phyloP scores from a whole-genome alignment of 495 filamentous ascomycete species.

The Penicillium fimorum region DNA sequence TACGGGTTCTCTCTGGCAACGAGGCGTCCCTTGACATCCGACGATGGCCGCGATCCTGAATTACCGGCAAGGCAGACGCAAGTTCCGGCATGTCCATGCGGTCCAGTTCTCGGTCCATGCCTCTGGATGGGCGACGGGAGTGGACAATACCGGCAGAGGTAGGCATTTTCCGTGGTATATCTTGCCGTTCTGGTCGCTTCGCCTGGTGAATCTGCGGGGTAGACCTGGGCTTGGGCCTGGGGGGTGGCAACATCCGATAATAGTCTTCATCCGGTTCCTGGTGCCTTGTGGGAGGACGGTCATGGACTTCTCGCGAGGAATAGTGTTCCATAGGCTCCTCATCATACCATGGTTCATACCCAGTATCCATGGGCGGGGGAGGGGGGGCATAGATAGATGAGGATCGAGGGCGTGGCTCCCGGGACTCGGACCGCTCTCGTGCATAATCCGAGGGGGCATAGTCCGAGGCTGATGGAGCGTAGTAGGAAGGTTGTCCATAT shows the following conservation, averaged over 20 bases:
- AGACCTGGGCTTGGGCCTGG: constrained; percentile 27
- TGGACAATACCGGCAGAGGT: constrained; percentile 16
- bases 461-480: constrained; percentile 27
- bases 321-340: constrained; percentile 29
- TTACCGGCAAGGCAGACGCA: constrained; percentile 29
- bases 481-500: constrained; percentile 28
- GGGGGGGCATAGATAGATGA: constrained; percentile 36
- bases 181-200: constrained; percentile 22
- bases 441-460: constrained; percentile 25
- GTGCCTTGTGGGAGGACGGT: constrained; percentile 12
- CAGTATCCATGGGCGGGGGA: constrained; percentile 29
- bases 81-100: constrained; percentile 36
- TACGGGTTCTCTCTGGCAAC: constrained; percentile 37
- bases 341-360: constrained; percentile 27
- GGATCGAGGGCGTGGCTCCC: constrained; percentile 35
- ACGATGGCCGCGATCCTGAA: constrained; percentile 26
- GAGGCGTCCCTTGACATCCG: constrained; percentile 31
- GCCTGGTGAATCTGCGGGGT: constrained; percentile 39
- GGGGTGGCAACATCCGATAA: constrained; percentile 37
- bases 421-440: constrained; percentile 36
- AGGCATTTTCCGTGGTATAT: constrained; percentile 17
- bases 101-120: constrained; percentile 8
- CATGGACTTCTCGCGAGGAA: constrained; percentile 28
- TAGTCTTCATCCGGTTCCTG: constrained; percentile 43
- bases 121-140: constrained; percentile 31